A percentile compares a stretch with the other conserved stretches of the same genome.
phyloP scores from a whole-genome alignment of 495 filamentous ascomycete species.

The Trichoderma orchidacearum region DNA sequence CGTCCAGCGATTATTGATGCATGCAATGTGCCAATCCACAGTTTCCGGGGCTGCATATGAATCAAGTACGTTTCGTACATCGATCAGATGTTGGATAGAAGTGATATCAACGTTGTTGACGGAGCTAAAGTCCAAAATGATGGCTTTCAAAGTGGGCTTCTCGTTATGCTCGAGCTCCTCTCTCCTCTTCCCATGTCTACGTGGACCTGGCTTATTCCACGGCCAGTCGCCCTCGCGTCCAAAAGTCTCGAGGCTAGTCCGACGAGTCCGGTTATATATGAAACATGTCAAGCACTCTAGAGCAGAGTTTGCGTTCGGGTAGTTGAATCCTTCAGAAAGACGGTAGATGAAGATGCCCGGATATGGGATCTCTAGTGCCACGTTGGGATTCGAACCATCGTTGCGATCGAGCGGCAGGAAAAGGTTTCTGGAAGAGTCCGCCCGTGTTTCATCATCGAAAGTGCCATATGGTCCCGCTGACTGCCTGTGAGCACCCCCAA shows the following conservation, averaged over 20 bases:
- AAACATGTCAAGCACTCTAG: slow-evolving; percentile 62
- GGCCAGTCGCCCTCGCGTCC: slow-evolving; percentile 67
- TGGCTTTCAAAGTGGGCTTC: slow-evolving; percentile 67
- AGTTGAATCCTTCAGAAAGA: slow-evolving; percentile 94
- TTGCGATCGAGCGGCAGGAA: slow-evolving; percentile 82
- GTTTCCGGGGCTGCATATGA: slow-evolving; percentile 67
- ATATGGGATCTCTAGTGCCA: slow-evolving; percentile 67
- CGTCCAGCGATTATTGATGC: slow-evolving; percentile 94
- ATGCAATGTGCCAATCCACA: slow-evolving; percentile 93
- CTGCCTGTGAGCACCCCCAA: slow-evolving; percentile 38
- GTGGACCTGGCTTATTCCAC: slow-evolving; percentile 89
- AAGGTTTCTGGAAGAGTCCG: slow-evolving; percentile 45
- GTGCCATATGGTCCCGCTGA: slow-evolving; percentile 32
- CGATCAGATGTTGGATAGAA: slow-evolving; percentile 87
- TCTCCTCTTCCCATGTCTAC: slow-evolving; percentile 18
- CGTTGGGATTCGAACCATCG: slow-evolving; percentile 82
- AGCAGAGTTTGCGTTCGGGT: slow-evolving; percentile 87
- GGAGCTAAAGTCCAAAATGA: slow-evolving; percentile 90
- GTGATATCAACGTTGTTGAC: slow-evolving; percentile 97
- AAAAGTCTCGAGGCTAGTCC: slow-evolving; percentile 55
- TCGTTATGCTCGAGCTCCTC: background rate
- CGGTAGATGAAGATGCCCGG: slow-evolving; percentile 97
- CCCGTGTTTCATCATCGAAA: slow-evolving; percentile 20
- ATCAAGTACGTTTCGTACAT: slow-evolving; percentile 95
- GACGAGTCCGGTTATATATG: slow-evolving; percentile 66